phyloP scores from a whole-genome alignment of 495 filamentous ascomycete genomes.

The Aspergillus ellipticus region DNA sequence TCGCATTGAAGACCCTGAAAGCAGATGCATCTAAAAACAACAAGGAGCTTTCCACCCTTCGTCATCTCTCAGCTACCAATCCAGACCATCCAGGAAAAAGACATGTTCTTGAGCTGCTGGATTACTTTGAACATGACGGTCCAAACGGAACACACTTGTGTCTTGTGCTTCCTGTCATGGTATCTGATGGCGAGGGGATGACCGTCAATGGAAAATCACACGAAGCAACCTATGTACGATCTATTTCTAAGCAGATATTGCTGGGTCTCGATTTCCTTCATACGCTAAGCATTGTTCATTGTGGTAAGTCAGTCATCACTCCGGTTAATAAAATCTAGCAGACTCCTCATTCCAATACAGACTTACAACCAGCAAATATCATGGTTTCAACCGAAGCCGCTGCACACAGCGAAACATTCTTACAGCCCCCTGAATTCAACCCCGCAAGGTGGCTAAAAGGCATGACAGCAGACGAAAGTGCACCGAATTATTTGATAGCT shows the following conservation, averaged over 20 bases:
- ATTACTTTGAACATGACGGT: constrained; percentile 41
- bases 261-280: constrained; percentile 13
- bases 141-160: constrained; percentile 48
- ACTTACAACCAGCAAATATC: constrained; percentile 16
- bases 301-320: too few relatives aligned
- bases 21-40: constrained; percentile 17
- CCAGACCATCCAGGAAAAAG: constrained; percentile 23
- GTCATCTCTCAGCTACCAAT: not conserved
- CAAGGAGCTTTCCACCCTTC: constrained; percentile 9
- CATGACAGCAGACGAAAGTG: constrained; percentile 15
- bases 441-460: constrained; percentile 18
- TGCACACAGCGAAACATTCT: too few relatives aligned
- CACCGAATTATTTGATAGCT: constrained; percentile 17
- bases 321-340: too few relatives aligned
- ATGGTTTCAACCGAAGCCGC: too few relatives aligned
- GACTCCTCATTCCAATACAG: not conserved
- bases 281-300: constrained; percentile 3
- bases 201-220: constrained; percentile 5
- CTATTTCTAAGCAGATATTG: constrained; percentile 10
- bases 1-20: constrained; percentile 35
- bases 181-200: constrained; percentile 20
- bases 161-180: constrained; percentile 36
- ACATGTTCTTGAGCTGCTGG: constrained; percentile 36
- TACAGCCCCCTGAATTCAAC: constrained; percentile 16
- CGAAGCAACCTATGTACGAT: not conserved